phyloP scores from a whole-genome alignment of 2,329 filamentous ascomycete genomes.

The Lomentospora prolificans region DNA sequence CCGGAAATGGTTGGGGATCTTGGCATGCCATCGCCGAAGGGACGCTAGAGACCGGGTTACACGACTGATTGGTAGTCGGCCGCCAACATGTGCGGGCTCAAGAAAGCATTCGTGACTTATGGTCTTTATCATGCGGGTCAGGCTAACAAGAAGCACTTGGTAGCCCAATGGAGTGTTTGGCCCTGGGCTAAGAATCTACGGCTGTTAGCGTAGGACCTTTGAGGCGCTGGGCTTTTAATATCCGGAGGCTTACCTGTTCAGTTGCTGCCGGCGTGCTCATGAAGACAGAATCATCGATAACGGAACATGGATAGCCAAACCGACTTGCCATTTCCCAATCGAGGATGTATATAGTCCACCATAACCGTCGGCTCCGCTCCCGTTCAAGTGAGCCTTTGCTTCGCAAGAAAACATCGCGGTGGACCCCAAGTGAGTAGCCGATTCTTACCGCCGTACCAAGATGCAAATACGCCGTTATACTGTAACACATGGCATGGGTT shows the following conservation, averaged over 20 bases:
- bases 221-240: neutral
- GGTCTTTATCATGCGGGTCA: neutral
- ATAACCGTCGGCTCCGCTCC: slow-evolving; percentile 3
- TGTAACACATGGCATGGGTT: slow-evolving; percentile 2
- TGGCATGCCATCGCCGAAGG: neutral
- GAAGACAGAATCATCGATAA: slow-evolving; percentile 6
- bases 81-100: slow-evolving; percentile 1
- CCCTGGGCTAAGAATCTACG: neutral
- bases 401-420: slow-evolving; percentile 3
- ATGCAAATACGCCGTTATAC: slow-evolving; percentile 2
- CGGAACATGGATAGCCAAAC: slow-evolving; percentile 4
- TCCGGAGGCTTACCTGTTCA: neutral
- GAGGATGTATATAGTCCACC: slow-evolving; percentile 4
- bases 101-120: slow-evolving; percentile 5
- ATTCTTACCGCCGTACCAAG: slow-evolving; percentile 1
- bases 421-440: slow-evolving; percentile 1
- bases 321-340: slow-evolving; percentile 6
- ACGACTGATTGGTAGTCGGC: slow-evolving; percentile 1
- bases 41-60: neutral
- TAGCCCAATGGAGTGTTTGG: slow-evolving; percentile 1
- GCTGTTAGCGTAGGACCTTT: neutral
- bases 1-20: neutral
- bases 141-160: slow-evolving; percentile 2
- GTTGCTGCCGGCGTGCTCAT: slow-evolving; percentile 1
- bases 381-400: slow-evolving; percentile 5